Conservation (phyloP, 139 green algal genomes). For the Closterium sp. region DNA sequence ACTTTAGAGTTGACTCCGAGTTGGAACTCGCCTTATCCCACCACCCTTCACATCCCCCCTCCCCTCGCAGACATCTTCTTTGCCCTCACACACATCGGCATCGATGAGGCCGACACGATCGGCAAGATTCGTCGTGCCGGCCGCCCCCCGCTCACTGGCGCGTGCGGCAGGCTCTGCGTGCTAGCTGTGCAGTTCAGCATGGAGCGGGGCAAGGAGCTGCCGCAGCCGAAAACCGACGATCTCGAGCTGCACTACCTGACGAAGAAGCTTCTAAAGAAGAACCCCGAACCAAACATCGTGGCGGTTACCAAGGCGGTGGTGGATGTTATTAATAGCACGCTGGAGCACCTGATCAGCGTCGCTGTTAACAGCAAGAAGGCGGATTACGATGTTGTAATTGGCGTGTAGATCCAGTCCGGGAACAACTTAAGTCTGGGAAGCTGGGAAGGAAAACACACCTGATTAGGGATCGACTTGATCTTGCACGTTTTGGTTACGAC, state of each 20-base stretch:
- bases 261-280: not conserved
- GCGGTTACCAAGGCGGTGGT: not conserved
- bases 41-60: not conserved
- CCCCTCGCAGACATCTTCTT: not conserved
- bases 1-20: too few relatives aligned
- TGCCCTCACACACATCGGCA: conserved; percentile 67
- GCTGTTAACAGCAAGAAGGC: not conserved
- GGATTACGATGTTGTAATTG: not conserved
- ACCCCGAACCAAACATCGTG: not conserved
- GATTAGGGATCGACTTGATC: too few relatives aligned
- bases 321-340: not conserved
- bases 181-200: conserved; percentile 56
- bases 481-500: too few relatives aligned
- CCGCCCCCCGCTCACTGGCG: conserved; percentile 58
- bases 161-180: conserved; percentile 74
- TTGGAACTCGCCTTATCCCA: not conserved
- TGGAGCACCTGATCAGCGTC: not conserved
- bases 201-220: conserved; percentile 61
- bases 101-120: conserved; percentile 62
- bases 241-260: conserved; percentile 28
- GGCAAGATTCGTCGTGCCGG: conserved; percentile 67
- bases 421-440: not conserved
- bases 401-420: not conserved
- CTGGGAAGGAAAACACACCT: too few relatives aligned
- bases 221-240: conserved; percentile 16